Base-by-base conservation (phyloP, 345 rosid species). In the Bruguiera parviflora region DNA sequence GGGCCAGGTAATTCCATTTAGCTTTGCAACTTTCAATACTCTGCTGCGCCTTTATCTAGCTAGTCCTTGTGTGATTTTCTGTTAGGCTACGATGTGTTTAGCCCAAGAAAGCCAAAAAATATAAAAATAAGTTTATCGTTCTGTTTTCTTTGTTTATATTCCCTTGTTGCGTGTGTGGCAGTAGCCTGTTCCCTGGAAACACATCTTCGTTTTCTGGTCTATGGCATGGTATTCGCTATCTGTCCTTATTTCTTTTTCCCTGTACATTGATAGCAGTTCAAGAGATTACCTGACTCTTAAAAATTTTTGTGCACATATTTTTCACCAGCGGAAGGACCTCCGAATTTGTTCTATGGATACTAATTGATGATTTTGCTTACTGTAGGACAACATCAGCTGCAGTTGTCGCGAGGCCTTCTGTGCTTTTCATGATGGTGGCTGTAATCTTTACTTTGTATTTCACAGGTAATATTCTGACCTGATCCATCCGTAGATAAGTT, bases 321-420 rank as follows among this genome's bases (percentile, higher is more conserved):
- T 43, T 13, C 3, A 15, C 1, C 1, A 15, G 49, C 13, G 18
- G 15, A 39, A 10, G 16, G 47, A 39, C n/a, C 31, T 10, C 10
- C 27, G 21, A 13, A 58, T 33, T 33, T 6, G 6, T 33, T 33
- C 6, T 33, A 1, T 33, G 37, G 6, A 33, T 33, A 33, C 37
- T 8, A 33, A 33, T 32, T 61, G 49, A 2, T 69, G 72, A 29
- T 15, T 25, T 20, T 61, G 20, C 18, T 64, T 75, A 52, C 69
- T 59, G 72, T 22, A 85, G 92, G 81, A 77, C 87, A 73, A 81
- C 84, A 20, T 87, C 92, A 58, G 75, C 80, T 72, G 80, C 79
- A 49, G 65, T 61, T 71, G 58, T 69, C 51, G 63, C 53, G 70
- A 75, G 76, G 72, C 82, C 88, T 3, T 77, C 47, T 78, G 46